Evolutionary conservation across 1,284 basidiomycete genomes (phyloP), one percentile per base, ranked within the genome.

Genomic region (Amylostereum chailletii): DNA sequence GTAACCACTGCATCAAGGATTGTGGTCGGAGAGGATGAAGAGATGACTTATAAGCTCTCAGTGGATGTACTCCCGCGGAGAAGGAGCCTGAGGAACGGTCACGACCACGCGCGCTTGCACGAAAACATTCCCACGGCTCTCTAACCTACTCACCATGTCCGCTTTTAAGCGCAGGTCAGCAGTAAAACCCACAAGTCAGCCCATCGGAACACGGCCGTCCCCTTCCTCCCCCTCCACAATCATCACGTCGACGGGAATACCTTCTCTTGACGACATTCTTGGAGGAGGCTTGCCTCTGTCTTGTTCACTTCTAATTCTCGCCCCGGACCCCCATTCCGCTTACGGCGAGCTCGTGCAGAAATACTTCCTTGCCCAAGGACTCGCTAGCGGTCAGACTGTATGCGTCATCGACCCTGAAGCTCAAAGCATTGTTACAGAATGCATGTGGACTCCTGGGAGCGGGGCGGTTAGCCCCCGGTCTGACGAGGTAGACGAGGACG

Each of bases 201-300:
- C 74, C 7, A 58, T 71, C 3, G 90, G 89, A 5, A 85, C 88
- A 31, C 81, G 81, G 26, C 60, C 75, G 10, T 89, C 81, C 3
- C 76, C 83, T 4, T 76, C 76, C 34, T 77, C 83, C 1, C 69
- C 77, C 9, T 72, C 79, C 7, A 81, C 83, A 0, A 64, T 75
- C 37, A 71, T 90, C 53, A 78, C 87, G 19, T 94, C 93, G 0
- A 91, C 90, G 3, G 96, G 95, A 2, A 83, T 98, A 4, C 82
- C 92, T 9, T 93, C 94, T 3, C 75, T 99, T n/a, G 95, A 99
- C 66, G 96, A 99, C 62, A 79, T 98, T 51, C 78, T 98, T 34
- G 93, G 92, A 51, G 92, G 91, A 30, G 95, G 95, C 10, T 67
- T 97, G n/a, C 91, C 94, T 11, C 75, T 94, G 43, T 86, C 88